Base-by-base conservation (phyloP, 2,329 filamentous ascomycete species). In the Fusarium chaquense region DNA sequence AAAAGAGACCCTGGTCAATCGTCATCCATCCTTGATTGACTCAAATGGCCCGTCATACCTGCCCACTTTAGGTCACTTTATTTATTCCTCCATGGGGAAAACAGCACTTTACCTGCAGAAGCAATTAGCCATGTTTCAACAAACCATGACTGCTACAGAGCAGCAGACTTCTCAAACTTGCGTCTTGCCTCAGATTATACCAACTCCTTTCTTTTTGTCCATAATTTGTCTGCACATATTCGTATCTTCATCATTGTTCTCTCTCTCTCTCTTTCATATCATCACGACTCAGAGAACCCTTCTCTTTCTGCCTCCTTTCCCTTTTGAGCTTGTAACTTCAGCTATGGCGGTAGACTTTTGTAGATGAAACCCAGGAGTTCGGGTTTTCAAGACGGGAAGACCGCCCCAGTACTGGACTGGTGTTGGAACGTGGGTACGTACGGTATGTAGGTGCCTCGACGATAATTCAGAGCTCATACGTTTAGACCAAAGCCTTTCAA, bases 51-150 rank as follows among this genome's bases (percentile, higher is more conserved):
- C 67, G 67, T 70, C 67, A 70, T 70, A 53, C 33, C 12, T 54
- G 26, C 49, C 62, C 58, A 67, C 61, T 70, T 58, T 20, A 52
- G 26, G 28, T 32, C 35, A 45, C 47, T 58, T 67, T 66, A 49
- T 58, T 67, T 66, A 49, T 56, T 56, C 40, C 61, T 62, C 66
- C 52, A 70, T 63, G 55, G 38, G 61, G 43, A 38, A 51, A 35
- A 44, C 20, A 68, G 41, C 58, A 71, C 67, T 70, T 65, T 70
- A 70, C 67, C 54, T 65, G 67, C 67, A 41, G 35, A 16, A 70
- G 58, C 51, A 64, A 35, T 30, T 60, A 58, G 35, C 26, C 16
- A 41, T 66, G 53, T 43, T 28, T 38, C 45, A 46, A 50, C n/a
- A 52, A 30, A 52, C 52, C 32, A 64, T n/a, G 10, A 16, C 28